phyloP scores from a whole-genome alignment of 2,329 filamentous ascomycete genomes.

The Pestalotiopsis sp. region DNA sequence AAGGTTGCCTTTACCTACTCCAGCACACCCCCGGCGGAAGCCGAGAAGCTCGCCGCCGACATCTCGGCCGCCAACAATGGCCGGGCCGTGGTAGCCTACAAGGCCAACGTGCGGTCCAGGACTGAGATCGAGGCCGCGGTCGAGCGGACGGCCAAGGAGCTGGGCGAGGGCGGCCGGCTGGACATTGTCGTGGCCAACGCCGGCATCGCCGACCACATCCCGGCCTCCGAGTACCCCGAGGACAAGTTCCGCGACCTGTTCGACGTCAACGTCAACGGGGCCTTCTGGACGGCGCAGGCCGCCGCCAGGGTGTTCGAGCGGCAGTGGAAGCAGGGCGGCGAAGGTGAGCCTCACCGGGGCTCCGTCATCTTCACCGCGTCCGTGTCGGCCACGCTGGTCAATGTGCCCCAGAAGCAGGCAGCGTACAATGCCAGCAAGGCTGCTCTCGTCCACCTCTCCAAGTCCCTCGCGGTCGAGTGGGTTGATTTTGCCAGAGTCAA shows the following conservation, averaged over 20 bases:
- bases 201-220: conserved; percentile 38
- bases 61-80: conserved; percentile 23
- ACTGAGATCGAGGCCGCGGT: conserved; percentile 32
- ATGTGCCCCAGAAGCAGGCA: conserved; percentile 42
- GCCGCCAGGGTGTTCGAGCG: conserved; percentile 40
- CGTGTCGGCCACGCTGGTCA: conserved; percentile 42
- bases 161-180: conserved; percentile 35
- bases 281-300: conserved; percentile 45
- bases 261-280: conserved; percentile 43
- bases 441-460: conserved; percentile 41
- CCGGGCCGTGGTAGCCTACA: conserved; percentile 34
- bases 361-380: conserved; percentile 43
- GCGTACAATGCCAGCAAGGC: conserved; percentile 47
- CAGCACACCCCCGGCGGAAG: conserved; percentile 28
- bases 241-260: conserved; percentile 39
- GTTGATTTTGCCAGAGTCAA: conserved; percentile 43
- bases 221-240: conserved; percentile 41
- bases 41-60: conserved; percentile 25
- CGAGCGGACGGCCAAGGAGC: conserved; percentile 35
- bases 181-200: conserved; percentile 46
- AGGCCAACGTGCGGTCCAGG: conserved; percentile 37
- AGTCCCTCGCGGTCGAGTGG: conserved; percentile 46
- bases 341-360: conserved; percentile 26
- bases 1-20: conserved; percentile 34
- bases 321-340: conserved; percentile 28